Evolutionary conservation across 495 filamentous ascomycete species (phyloP).

Genomic region (Pseudevernia furfuracea): DNA sequence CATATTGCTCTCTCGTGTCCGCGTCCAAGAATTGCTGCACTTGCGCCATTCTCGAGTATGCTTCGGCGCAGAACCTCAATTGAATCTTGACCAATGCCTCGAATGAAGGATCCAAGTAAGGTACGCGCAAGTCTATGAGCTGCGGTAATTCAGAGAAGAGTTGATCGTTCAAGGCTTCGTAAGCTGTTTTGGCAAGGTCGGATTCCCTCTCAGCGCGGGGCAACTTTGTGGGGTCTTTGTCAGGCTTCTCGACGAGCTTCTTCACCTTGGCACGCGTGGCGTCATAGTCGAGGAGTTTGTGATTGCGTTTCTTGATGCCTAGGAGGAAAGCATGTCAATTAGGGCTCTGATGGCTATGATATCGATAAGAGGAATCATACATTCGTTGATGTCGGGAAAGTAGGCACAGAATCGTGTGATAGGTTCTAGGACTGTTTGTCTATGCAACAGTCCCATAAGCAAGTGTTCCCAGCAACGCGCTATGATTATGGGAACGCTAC

Average conservation of each 20-base stretch:
- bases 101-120: constrained; percentile 92
- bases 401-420: constrained; percentile 95
- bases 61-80: constrained; percentile 93
- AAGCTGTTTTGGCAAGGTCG: constrained; percentile 84
- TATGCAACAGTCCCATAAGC: constrained; percentile 28
- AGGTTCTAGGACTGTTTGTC: constrained; percentile 88
- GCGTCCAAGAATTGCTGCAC: constrained; percentile 97
- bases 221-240: constrained; percentile 94
- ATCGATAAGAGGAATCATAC: constrained; percentile 40
- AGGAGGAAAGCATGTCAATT: constrained; percentile 6
- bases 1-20: constrained; percentile 94
- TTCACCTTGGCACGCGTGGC: constrained; percentile 91
- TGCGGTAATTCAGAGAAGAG: constrained; percentile 90
- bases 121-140: constrained; percentile 92
- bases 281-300: constrained; percentile 98
- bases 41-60: constrained; percentile 94
- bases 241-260: constrained; percentile 93
- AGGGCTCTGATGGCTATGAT: background rate
- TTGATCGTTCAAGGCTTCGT: constrained; percentile 94
- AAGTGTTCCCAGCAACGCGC: background rate
- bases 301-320: constrained; percentile 95
- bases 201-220: constrained; percentile 89
- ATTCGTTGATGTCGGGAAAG: constrained; percentile 98
- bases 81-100: constrained; percentile 99
- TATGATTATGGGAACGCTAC: constrained; percentile 33